A percentile compares a stretch with the other conserved stretches of the same genome.
Conservation (phyloP, 2,329 filamentous ascomycete genomes). For the Fusarium concolor region DNA sequence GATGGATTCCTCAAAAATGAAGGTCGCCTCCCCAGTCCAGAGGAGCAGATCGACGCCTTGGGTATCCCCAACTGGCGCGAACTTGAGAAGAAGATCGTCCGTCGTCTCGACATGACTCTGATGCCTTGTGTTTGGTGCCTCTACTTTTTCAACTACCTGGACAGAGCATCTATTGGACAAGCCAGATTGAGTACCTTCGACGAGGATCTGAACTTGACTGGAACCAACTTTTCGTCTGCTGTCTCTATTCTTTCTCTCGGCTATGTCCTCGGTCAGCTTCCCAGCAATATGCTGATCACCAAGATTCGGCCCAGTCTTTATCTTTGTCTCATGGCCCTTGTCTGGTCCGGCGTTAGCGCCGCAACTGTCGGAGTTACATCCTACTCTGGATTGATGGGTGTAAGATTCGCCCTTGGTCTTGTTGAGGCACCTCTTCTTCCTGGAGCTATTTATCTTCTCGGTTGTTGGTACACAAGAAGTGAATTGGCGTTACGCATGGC, state of each 20-base stretch:
- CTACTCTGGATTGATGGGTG: constrained; percentile 19
- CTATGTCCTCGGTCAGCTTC: constrained; percentile 19
- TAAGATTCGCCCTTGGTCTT: constrained; percentile 15
- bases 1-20: constrained; percentile 10
- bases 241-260: constrained; percentile 25
- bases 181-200: constrained; percentile 8
- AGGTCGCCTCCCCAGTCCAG: constrained; percentile 9
- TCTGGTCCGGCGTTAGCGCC: constrained; percentile 16
- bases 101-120: constrained; percentile 19
- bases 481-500: constrained; percentile 18
- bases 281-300: constrained; percentile 23
- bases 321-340: constrained; percentile 17
- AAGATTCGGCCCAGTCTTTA: constrained; percentile 16
- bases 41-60: constrained; percentile 19
- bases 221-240: constrained; percentile 16
- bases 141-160: constrained; percentile 26
- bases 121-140: constrained; percentile 27
- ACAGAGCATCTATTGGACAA: constrained; percentile 17
- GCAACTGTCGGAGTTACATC: constrained; percentile 10
- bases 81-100: constrained; percentile 21
- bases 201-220: background rate
- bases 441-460: constrained; percentile 13
- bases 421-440: constrained; percentile 18
- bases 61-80: constrained; percentile 17
- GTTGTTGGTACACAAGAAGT: constrained; percentile 18